phyloP scores from a whole-genome alignment of 495 filamentous ascomycete genomes.

The Daldinia vernicosa region DNA sequence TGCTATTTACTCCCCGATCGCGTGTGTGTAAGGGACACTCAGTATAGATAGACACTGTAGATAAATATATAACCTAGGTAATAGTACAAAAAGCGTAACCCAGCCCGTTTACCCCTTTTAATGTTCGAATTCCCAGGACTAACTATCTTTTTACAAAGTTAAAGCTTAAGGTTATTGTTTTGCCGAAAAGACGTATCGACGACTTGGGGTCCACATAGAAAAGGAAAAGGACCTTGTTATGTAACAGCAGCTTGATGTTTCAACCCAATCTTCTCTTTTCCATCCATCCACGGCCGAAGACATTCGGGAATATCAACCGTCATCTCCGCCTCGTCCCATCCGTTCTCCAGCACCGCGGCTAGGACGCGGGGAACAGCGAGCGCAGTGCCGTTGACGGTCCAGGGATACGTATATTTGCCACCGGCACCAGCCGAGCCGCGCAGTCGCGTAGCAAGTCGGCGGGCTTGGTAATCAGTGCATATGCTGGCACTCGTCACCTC shows the following conservation, averaged over 20 bases:
- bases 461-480: conserved; percentile 93
- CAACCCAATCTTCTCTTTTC: conserved; percentile 68
- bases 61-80: background rate
- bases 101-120: background rate
- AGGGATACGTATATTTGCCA: conserved; percentile 66
- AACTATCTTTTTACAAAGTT: background rate
- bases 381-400: conserved; percentile 94
- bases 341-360: conserved; percentile 91
- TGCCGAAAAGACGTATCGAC: too few species aligned
- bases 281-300: conserved; percentile 83
- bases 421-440: conserved; percentile 50
- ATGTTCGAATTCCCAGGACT: background rate
- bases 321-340: conserved; percentile 75
- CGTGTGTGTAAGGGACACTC: background rate
- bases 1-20: background rate
- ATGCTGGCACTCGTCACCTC: conserved; percentile 91
- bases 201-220: too few species aligned
- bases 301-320: conserved; percentile 78
- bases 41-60: background rate
- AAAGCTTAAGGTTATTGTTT: too few species aligned
- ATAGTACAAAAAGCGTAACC: background rate
- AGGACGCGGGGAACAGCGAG: conserved; percentile 89
- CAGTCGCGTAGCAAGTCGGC: conserved; percentile 78
- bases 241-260: too few species aligned
- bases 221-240: background rate